A percentile compares a stretch with the other conserved stretches of the same genome.
Evolutionary conservation across 2,329 filamentous ascomycete species (phyloP).

Genomic region (Cryphonectria naterciae): DNA sequence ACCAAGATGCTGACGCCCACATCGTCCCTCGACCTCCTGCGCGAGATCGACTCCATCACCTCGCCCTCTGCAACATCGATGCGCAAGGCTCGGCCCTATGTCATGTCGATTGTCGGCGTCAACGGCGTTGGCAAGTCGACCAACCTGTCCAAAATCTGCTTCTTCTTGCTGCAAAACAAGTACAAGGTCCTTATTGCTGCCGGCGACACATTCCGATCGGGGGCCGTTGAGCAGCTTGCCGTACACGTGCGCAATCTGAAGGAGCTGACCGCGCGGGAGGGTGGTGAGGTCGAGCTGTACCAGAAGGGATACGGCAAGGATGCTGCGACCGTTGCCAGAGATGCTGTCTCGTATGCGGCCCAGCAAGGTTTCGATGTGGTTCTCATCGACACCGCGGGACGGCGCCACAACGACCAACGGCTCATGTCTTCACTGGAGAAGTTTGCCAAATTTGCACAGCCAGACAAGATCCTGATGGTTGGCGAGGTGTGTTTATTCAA

Average conservation of each 20-base stretch:
- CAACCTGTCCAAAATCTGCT: slow-evolving; percentile 96
- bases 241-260: slow-evolving; percentile 94
- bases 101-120: slow-evolving; percentile 97
- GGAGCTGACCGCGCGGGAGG: slow-evolving; percentile 84
- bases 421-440: slow-evolving; percentile 97
- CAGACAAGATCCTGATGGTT: slow-evolving; percentile 99
- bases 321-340: slow-evolving; percentile 91
- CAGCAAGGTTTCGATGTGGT: slow-evolving; percentile 86
- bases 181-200: slow-evolving; percentile 59
- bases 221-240: slow-evolving; percentile 93
- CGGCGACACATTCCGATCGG: slow-evolving; percentile 90
- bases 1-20: slow-evolving; percentile 96
- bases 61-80: slow-evolving; percentile 67
- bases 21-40: slow-evolving; percentile 89
- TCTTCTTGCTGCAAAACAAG: slow-evolving; percentile 96
- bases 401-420: slow-evolving; percentile 91
- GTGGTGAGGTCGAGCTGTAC: slow-evolving; percentile 85
- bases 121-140: slow-evolving; percentile 99
- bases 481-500: slow-evolving; percentile 49
- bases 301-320: slow-evolving; percentile 98
- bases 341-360: slow-evolving; percentile 81
- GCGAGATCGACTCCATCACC: slow-evolving; percentile 83
- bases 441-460: slow-evolving; percentile 93
- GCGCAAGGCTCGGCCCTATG: slow-evolving; percentile 77
- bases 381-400: slow-evolving; percentile 92